Percentiles rank a stretch among this genome's conserved stretches.
Conservation (phyloP, 176 grass and related monocot species). For the Otatea glauca region DNA sequence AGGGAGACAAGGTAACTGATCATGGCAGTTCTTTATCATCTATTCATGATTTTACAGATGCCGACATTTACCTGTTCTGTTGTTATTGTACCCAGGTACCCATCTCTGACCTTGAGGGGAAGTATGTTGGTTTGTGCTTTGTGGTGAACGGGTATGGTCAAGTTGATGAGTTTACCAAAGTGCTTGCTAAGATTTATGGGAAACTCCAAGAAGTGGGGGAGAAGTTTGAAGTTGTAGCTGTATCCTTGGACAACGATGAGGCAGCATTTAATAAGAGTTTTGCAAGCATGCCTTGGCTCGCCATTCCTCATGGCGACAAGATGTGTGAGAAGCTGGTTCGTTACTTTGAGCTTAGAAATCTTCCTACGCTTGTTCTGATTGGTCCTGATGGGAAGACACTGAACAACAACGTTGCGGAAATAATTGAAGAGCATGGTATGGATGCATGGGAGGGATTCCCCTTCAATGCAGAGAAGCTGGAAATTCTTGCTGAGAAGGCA, state of each 20-base stretch:
- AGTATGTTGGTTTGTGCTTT: constrained; percentile 76
- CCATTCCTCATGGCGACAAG: constrained; percentile 74
- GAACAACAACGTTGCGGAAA: constrained; percentile 58
- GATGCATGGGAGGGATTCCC: constrained; percentile 85
- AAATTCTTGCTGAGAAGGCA: constrained; percentile 60
- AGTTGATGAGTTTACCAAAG: constrained; percentile 55
- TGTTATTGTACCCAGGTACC: constrained; percentile 58
- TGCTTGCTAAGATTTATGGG: constrained; percentile 66
- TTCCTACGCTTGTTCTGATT: constrained; percentile 75
- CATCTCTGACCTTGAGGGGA: constrained; percentile 73
- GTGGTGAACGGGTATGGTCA: constrained; percentile 31
- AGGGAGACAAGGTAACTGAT: constrained; percentile 63
- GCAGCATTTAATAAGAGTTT: constrained; percentile 53
- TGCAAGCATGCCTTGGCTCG: constrained; percentile 73
- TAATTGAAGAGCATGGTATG: constrained; percentile 69
- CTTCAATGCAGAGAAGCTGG: constrained; percentile 72
- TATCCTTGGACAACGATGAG: constrained; percentile 59
- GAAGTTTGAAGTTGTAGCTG: constrained; percentile 79
- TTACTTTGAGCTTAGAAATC: constrained; percentile 69
- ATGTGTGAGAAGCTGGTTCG: constrained; percentile 60
- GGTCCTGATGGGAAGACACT: constrained; percentile 88
- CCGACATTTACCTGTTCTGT: constrained; percentile 24
- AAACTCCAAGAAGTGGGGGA: constrained; percentile 75
- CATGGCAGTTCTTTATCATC: constrained; percentile 11
- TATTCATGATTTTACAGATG: constrained; percentile 8